Evolutionary conservation across 768 basidiomycete genomes (phyloP), one percentile per base, ranked within the genome.

Genomic region (Suillus spraguei): DNA sequence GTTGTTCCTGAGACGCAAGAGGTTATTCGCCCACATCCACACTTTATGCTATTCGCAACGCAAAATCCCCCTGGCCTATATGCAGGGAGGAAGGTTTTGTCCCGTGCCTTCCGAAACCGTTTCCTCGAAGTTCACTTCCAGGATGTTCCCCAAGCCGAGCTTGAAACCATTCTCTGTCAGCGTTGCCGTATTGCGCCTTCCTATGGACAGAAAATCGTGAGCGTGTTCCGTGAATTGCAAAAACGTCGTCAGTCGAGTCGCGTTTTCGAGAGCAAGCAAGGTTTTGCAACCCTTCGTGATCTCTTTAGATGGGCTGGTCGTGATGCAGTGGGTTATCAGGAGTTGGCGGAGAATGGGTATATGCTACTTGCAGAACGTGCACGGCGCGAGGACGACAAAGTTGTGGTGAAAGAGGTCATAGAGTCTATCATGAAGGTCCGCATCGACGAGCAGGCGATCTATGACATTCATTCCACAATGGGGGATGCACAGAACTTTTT

Each of bases 101-200:
- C 97, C 4, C 87, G 97, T 10, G 97, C 97, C 0, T 98, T 99
- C 79, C 87, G 97, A 36, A 97, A 95, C 76, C 92, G 97, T 7
- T 99, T 99, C 77, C 85, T 99, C 20, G 97, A 99, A 74, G 93
- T 99, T 24, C 95, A 98, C 72, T 99, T 98, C 71, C 91, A 94
- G 60, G 97, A 99, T 68, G 96, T 99, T 0, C 97, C 97, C 0
- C 94, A 98, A 74, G 82, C 82, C 6, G 97, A 99, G 73, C 80
- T 99, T 50, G 94, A 98, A 76, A 91, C 87, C 4, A 99, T 99
- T 67, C 81, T 99, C n/a, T 93, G 90, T 69, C 90, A 96, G 71
- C 83, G 95, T 55, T 97, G 95, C 75, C 87, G 83, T 56, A 98
- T 99, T 60, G 93, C 97, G 0, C 97, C 95, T 0, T 96, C 96